These are phyloP conservation scores for Saturnispora mendoncae DNA, from an alignment of 805 yeast species.

Conservation along the genomic window DNA sequence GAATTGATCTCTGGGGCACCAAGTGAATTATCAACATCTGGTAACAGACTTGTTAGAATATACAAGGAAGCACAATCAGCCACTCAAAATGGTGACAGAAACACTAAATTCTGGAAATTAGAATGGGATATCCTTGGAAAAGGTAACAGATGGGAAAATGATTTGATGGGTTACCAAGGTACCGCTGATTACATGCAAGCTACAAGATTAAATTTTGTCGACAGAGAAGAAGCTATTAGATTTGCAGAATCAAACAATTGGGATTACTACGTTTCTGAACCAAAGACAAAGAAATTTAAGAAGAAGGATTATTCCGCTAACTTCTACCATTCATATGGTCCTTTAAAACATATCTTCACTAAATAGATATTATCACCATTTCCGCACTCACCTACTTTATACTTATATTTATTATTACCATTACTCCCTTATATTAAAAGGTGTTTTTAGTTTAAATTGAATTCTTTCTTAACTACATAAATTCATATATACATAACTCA, in stretches of 20 bases:
- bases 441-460: no score
- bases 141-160: slow-evolving; percentile 85
- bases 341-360: slow-evolving; percentile 73
- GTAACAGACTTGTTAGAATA: slow-evolving; percentile 59
- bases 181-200: slow-evolving; percentile 77
- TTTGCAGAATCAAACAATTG: slow-evolving; percentile 83
- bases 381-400: no score
- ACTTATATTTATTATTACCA: no score
- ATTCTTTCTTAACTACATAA: neutral
- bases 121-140: slow-evolving; percentile 78
- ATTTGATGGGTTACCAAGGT: slow-evolving; percentile 77
- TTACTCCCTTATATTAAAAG: no score
- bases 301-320: slow-evolving; percentile 68
- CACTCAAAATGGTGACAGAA: slow-evolving; percentile 61
- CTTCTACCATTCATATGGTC: slow-evolving; percentile 60
- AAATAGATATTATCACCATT: slow-evolving; percentile 33
- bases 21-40: slow-evolving; percentile 42
- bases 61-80: slow-evolving; percentile 72
- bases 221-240: slow-evolving; percentile 59
- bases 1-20: slow-evolving; percentile 77
- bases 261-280: slow-evolving; percentile 77
- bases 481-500: slow-evolving; percentile 1
- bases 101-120: slow-evolving; percentile 55
- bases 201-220: slow-evolving; percentile 62
- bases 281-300: slow-evolving; percentile 63